Base-by-base conservation (phyloP, 2,329 filamentous ascomycete genomes). In the Parafenestella ontariensis region DNA sequence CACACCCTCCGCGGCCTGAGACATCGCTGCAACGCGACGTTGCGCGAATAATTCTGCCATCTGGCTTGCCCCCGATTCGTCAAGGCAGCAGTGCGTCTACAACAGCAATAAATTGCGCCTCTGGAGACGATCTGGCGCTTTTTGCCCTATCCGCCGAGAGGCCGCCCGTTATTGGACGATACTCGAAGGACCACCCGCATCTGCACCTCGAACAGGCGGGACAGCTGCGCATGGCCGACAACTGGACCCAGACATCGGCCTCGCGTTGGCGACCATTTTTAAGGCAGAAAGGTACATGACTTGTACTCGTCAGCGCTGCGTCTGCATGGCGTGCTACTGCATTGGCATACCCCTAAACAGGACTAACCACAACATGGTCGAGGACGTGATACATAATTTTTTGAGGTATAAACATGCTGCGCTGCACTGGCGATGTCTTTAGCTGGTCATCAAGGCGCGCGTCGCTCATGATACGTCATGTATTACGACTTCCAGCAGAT, bases 271-370 rank as follows among this genome's bases (percentile, higher is more conserved):
- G 54, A 56, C 28, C 54, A 49, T 45, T 44, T 51, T 33, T 54
- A 51, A 69, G 64, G 64, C 64, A 69, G 58, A 56, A 49, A 61
- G 52, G 39, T 52, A 52, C 58, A 56, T 58, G 56, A 60, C 59
- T 42, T 55, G 55, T 53, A 54, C 55, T 64, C 61, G 61, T 62
- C 63, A 65, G 63, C 57, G 54, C 47, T 61, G 59, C 62, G 45
- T 64, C 46, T 51, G 45, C 50, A 47, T 49, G 39, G 39, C 39
- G 28, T 36, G 33, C 31, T 34, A 15, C 36, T 48, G 47, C 51
- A 58, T 48, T 55, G 40, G 46, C 45, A 51, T 28, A 52, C 21
- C 18, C 39, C 34, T 39, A 21, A 44, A 43, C 36, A 46, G 49
- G 47, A 46, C 43, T 17, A 11, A n/a, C n/a, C 47, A 46, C 49